Percentiles rank a stretch among this genome's conserved stretches.
Conservation (phyloP, 306 rosid species). For the Rubus idaeus region DNA sequence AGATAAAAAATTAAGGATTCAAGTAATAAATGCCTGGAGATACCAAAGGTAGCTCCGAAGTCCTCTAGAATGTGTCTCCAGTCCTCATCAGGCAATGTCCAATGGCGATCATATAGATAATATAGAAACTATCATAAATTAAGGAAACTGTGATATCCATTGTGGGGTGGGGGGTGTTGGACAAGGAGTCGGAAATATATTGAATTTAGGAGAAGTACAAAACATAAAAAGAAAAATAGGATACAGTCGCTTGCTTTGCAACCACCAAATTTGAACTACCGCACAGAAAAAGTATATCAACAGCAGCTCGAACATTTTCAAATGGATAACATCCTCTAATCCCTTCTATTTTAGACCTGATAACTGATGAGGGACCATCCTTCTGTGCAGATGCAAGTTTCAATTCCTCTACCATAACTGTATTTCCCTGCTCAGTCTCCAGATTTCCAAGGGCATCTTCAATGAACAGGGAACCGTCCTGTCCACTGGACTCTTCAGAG, state of each 20-base stretch:
- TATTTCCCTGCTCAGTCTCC: constrained; percentile 57
- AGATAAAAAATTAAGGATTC: constrained; percentile 85
- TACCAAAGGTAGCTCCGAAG: constrained; percentile 76
- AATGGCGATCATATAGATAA: constrained; percentile 88
- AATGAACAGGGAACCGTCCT: constrained; percentile 74
- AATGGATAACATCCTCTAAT: constrained; percentile 75
- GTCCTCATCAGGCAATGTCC: constrained; percentile 77
- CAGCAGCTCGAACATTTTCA: constrained; percentile 74
- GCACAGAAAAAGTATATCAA: constrained; percentile 74
- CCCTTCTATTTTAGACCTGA: constrained; percentile 56
- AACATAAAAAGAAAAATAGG: constrained; percentile 39
- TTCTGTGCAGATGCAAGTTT: constrained; percentile 63
- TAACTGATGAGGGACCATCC: constrained; percentile 44
- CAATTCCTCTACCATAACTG: constrained; percentile 45
- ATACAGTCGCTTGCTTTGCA: constrained; percentile 98
- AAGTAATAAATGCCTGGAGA: constrained; percentile 68
- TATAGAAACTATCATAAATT: constrained; percentile 72
- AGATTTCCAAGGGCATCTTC: constrained; percentile 88
- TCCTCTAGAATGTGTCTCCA: constrained; percentile 85
- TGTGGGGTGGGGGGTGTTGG: not conserved
- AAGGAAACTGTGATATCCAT: constrained; percentile 41
- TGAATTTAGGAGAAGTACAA: constrained; percentile 15
- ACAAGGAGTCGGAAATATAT: not conserved
- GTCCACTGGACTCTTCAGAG: constrained; percentile 57
- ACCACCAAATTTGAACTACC: constrained; percentile 83